These are phyloP conservation scores for Solanum medicagineum DNA, from an alignment of 257 asterid species.

Conservation along the genomic window DNA sequence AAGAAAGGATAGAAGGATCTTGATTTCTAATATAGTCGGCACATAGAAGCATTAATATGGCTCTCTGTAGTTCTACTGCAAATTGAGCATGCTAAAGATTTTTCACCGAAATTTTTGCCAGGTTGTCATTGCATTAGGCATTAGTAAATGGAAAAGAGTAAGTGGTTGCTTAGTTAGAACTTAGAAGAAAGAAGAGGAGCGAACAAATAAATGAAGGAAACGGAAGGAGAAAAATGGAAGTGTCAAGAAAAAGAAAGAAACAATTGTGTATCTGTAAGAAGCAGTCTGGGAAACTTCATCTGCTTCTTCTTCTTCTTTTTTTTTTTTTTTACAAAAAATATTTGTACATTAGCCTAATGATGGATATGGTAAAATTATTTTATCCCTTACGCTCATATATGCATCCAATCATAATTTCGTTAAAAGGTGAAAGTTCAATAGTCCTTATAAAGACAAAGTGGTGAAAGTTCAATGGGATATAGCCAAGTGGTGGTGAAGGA, in stretches of 20 bases:
- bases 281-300: background rate
- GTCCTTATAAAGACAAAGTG: background rate
- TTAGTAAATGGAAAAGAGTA: background rate
- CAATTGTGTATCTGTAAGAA: background rate
- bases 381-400: background rate
- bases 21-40: background rate
- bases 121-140: background rate
- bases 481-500: background rate
- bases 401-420: background rate
- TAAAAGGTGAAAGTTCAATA: background rate
- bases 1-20: background rate
- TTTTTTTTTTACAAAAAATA: too few species aligned
- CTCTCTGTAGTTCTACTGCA: background rate
- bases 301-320: background rate
- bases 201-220: background rate
- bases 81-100: background rate
- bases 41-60: background rate
- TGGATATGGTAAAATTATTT: background rate
- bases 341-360: background rate
- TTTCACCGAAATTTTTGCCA: background rate
- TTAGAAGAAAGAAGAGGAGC: background rate
- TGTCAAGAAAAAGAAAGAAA: background rate
- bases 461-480: background rate
- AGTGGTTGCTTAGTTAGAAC: background rate
- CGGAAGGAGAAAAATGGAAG: background rate